Base-by-base conservation (phyloP, 768 basidiomycete genomes). In the Termitomyces sp. region DNA sequence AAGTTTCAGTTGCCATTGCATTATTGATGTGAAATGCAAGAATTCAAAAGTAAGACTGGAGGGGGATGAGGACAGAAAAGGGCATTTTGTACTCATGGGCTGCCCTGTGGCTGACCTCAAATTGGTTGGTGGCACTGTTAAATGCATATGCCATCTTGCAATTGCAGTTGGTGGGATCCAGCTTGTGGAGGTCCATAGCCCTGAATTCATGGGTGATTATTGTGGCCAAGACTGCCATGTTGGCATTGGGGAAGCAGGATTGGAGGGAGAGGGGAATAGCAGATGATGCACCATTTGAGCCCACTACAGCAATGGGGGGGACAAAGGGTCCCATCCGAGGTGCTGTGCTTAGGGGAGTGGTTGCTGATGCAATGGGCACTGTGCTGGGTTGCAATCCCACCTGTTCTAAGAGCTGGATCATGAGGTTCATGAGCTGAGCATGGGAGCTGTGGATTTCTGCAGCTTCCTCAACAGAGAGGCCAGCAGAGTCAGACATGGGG, bases 401-500 rank as follows among this genome's bases (percentile, higher is more conserved):
- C 5, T 6, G 29, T 3, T 10, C 25, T 0, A 48, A 11, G 10
- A 48, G 25, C 47, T 48, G 47, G 5, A 12, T 31, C 47, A 48
- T 48, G 2, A 31, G 10, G 14, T 29, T 48, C 4, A n/a, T 45
- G 9, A 48, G 47, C 29, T 48, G 47, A 5, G 29, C 12, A 12
- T 48, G 47, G 29, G 47, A 48, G 4, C 12, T 48, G 11, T 25
- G 14, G 12, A 48, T 48, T 15, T 48, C 47, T 3, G 4, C 11
- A 3, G 14, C 29, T 31, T 29, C 29, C 47, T 31, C 12, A 7
- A 29, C 47, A 0, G 29, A 12, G 29, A 48, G 29, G 5, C 11
- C 5, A 4, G 29, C 29, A 14, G 5, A 4, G 0, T 31, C 4
- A 15, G 8, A 0, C 0, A 11, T 3, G 11, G 5, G 0, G 4